phyloP scores from a whole-genome alignment of 495 filamentous ascomycete species.

The Podospora sp. region DNA sequence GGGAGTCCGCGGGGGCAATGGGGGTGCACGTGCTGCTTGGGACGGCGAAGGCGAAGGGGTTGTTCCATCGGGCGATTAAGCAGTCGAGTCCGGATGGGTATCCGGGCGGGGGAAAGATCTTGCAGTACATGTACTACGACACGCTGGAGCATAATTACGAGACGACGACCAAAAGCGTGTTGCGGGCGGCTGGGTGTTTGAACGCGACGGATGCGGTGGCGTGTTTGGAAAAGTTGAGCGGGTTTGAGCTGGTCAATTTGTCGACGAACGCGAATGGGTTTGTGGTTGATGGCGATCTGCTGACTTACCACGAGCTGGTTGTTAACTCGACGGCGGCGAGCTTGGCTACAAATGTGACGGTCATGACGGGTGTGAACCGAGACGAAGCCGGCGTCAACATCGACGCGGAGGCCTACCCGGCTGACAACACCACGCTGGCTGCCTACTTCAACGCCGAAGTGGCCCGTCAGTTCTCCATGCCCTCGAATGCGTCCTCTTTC shows the following conservation, averaged over 20 bases:
- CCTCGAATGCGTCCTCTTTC: conserved; percentile 26
- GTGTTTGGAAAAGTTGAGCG: conserved; percentile 41
- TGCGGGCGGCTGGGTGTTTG: conserved; percentile 36
- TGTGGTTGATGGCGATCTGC: conserved; percentile 43
- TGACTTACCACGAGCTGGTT: conserved; percentile 31
- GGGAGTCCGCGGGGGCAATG: conserved; percentile 53
- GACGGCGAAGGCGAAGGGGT: conserved; percentile 41
- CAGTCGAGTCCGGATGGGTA: conserved; percentile 44
- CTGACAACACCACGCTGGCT: conserved; percentile 20
- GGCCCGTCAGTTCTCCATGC: conserved; percentile 27
- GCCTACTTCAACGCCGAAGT: conserved; percentile 25
- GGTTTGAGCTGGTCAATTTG: conserved; percentile 38
- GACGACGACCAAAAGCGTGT: conserved; percentile 34
- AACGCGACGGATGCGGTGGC: conserved; percentile 33
- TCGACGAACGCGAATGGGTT: conserved; percentile 35
- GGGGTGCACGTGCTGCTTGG: conserved; percentile 38
- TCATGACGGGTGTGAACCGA: conserved; percentile 46
- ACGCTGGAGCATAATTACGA: conserved; percentile 37
- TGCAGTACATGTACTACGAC: conserved; percentile 36
- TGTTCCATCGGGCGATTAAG: conserved; percentile 48
- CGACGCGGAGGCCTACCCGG: conserved; percentile 32
- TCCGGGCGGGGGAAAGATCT: conserved; percentile 21
- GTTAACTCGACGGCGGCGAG: conserved; percentile 30
- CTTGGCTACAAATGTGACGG: conserved; percentile 27
- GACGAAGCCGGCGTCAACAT: conserved; percentile 44